These are phyloP conservation scores for Cryphonectria naterciae DNA, from an alignment of 2,329 filamentous ascomycete species.

Conservation along the genomic window DNA sequence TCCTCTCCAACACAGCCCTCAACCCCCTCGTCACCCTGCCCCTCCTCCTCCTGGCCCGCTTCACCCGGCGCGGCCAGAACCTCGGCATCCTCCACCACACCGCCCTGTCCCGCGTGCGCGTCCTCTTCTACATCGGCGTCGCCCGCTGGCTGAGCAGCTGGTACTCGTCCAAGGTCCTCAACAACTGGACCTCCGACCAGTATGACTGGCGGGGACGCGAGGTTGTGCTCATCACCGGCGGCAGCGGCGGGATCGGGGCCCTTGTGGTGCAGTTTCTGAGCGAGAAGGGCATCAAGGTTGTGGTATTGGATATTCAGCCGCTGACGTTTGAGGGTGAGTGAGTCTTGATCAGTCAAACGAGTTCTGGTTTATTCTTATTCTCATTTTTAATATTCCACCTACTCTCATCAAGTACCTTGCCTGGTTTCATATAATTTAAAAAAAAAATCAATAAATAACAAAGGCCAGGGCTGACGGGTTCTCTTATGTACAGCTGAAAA, in stretches of 20 bases:
- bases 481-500: conserved; percentile 43
- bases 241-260: conserved; percentile 73
- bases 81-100: conserved; percentile 56
- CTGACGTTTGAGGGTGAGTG: conserved; percentile 58
- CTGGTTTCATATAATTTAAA: too few species aligned
- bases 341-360: too few species aligned
- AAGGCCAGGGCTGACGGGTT: not conserved
- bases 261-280: conserved; percentile 68
- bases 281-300: conserved; percentile 67
- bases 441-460: too few species aligned
- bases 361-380: not conserved
- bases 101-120: conserved; percentile 56
- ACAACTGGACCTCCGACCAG: conserved; percentile 55
- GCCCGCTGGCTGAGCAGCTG: conserved; percentile 52
- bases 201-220: conserved; percentile 70
- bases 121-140: conserved; percentile 57
- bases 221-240: conserved; percentile 75
- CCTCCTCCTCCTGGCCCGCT: conserved; percentile 64
- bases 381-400: conserved; percentile 25
- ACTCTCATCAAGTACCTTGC: not conserved
- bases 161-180: conserved; percentile 53
- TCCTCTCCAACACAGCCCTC: conserved; percentile 64
- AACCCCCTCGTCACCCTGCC: conserved; percentile 69
- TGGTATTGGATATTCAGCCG: conserved; percentile 71
- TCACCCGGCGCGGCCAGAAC: conserved; percentile 64